phyloP scores from a whole-genome alignment of 352 stramenopile species.

The Pythium grandisporangium region DNA sequence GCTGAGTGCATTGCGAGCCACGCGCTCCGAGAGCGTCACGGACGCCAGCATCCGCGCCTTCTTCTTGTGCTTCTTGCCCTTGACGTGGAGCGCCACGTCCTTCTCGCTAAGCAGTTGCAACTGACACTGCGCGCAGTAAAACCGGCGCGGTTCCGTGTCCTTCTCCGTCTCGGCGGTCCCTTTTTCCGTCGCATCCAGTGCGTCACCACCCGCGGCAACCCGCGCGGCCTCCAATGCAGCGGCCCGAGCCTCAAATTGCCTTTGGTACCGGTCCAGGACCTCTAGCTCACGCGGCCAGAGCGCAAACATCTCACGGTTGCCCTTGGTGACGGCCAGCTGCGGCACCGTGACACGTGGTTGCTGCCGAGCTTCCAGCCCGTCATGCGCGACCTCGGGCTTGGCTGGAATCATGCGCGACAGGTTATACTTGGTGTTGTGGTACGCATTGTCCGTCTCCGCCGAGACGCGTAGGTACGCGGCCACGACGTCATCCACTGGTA shows the following conservation, averaged over 20 bases:
- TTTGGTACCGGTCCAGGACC: conserved; percentile 45
- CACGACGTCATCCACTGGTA: conserved; percentile 49
- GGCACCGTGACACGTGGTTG: conserved; percentile 42
- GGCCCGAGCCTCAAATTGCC: conserved; percentile 33
- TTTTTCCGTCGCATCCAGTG: too few relatives aligned
- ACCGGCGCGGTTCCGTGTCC: too few relatives aligned
- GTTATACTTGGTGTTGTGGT: conserved; percentile 90
- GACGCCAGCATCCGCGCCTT: conserved; percentile 38
- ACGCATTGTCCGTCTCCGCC: conserved; percentile 81
- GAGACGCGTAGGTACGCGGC: conserved; percentile 61
- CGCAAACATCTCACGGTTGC: conserved; percentile 59
- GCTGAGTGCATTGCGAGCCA: conserved; percentile 19
- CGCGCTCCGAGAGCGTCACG: conserved; percentile 38
- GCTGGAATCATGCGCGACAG: conserved; percentile 73
- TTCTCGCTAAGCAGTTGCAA: conserved; percentile 67
- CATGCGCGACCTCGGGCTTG: conserved; percentile 32
- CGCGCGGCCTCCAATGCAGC: conserved; percentile 21
- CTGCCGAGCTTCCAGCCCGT: too few relatives aligned
- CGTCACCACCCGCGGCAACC: too few relatives aligned
- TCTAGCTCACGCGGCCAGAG: conserved; percentile 58
- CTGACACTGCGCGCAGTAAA: conserved; percentile 62
- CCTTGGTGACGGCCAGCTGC: conserved; percentile 50
- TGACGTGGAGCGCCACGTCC: conserved; percentile 56
- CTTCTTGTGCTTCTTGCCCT: conserved; percentile 83
- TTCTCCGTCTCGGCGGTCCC: too few relatives aligned